Conservation (phyloP, 305 asterid genomes). For the Fraxinus sp. region DNA sequence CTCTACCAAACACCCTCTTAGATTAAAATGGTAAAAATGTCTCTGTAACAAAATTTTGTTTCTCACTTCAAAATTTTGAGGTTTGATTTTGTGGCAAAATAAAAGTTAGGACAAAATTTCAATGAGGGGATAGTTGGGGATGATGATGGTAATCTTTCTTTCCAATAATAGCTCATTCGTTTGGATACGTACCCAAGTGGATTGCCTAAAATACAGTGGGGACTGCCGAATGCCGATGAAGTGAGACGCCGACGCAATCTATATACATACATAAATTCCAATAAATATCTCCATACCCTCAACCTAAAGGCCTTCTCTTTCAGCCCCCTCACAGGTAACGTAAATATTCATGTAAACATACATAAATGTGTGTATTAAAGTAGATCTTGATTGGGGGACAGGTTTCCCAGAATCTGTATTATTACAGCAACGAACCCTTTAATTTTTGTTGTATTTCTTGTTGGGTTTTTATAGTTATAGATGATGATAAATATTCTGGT, state of each 20-base stretch:
- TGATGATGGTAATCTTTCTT: background rate
- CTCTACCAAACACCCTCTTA: too few species aligned
- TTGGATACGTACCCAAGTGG: background rate
- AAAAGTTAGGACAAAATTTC: background rate
- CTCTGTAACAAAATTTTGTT: background rate
- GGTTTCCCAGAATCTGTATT: slow-evolving; percentile 17
- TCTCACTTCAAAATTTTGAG: background rate
- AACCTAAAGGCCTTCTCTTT: slow-evolving; percentile 23
- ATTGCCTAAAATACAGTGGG: background rate
- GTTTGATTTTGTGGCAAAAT: background rate
- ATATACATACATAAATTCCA: background rate
- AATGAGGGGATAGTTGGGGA: background rate
- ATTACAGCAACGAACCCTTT: slow-evolving; percentile 10
- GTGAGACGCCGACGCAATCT: background rate
- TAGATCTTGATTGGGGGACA: slow-evolving; percentile 18
- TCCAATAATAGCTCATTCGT: background rate
- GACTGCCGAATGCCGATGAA: background rate
- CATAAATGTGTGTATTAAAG: background rate
- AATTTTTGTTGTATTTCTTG: background rate
- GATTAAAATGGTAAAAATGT: background rate
- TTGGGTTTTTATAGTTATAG: slow-evolving; percentile 4
- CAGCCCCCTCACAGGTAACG: slow-evolving; percentile 21
- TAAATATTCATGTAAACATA: background rate
- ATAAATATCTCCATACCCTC: slow-evolving; percentile 16
- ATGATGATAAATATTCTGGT: background rate